Evolutionary conservation across 2,329 filamentous ascomycete genomes (phyloP).

Genomic region (Colletotrichum melonis): DNA sequence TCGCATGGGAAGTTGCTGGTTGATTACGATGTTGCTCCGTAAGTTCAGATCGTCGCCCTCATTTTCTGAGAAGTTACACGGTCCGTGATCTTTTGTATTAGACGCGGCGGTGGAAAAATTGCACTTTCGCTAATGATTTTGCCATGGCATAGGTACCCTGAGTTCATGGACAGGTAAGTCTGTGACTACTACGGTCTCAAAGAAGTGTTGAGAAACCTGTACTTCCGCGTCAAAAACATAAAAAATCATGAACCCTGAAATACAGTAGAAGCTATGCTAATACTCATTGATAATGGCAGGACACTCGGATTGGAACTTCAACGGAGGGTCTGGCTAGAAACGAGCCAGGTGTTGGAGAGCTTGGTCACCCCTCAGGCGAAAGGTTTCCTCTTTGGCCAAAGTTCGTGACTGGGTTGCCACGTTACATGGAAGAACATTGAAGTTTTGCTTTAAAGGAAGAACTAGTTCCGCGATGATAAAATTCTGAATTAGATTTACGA

Average conservation of each 20-base stretch:
- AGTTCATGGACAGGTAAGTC: slow-evolving; percentile 5
- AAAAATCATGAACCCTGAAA: too few relatives aligned
- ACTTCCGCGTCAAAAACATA: background rate
- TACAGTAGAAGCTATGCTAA: background rate
- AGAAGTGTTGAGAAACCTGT: background rate
- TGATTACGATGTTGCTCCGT: slow-evolving; percentile 3
- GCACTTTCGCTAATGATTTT: background rate
- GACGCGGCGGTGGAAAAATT: background rate
- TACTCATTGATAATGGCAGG: background rate
- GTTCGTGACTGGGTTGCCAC: background rate
- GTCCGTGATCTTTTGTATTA: too few relatives aligned
- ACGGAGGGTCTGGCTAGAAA: background rate
- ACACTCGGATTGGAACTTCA: background rate
- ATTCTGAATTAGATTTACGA: too few relatives aligned
- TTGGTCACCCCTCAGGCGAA: background rate
- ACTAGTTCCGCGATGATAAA: too few relatives aligned
- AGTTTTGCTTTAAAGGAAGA: too few relatives aligned
- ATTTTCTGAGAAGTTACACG: background rate
- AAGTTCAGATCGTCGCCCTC: background rate
- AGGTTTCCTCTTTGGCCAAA: background rate
- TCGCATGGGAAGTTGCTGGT: slow-evolving; percentile 1
- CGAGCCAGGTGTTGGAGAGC: background rate
- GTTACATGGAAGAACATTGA: background rate
- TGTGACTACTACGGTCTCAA: background rate
- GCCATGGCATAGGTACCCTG: background rate